Evolutionary conservation across 495 filamentous ascomycete species (phyloP), one percentile per base, ranked within the genome.

Genomic region (Penicillium alfredii): DNA sequence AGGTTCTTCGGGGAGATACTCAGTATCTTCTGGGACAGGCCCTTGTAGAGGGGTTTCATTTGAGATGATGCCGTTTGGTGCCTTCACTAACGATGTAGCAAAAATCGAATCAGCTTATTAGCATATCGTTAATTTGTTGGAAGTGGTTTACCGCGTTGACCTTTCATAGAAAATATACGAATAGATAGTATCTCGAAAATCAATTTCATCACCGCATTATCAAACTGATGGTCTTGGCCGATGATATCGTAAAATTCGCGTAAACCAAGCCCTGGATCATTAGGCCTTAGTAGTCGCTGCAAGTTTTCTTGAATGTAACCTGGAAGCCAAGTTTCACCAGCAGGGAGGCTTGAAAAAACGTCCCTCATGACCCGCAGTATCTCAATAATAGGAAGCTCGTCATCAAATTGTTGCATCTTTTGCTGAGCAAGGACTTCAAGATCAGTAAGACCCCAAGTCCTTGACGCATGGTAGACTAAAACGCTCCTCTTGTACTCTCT

Each of bases 401-500:
- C 16, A 19, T 30, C 36, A 1, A 45, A 40, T n/a, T 22, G 26
- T 15, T 28, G 10, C 11, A 45, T 45, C 14, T 40, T 31, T 18
- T 45, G 23, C n/a, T 32, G 3, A 30, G 42, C 25, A 35, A 45
- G 25, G 14, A 8, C 6, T 31, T 45, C 30, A 15, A 45, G 42
- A 35, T 25, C 30, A 31, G 24, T 13, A 21, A 45, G 35, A 10
- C 21, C 30, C 16, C 30, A 45, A 13, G 4, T 35, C n/a, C 35
- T 45, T 23, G 35, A 45, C 13, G 35, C 35, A 25, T 39, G 30
- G 20, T 45, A 45, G 1, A 45, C 35, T 31, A 34, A 14, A 20
- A 39, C 42, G 25, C 42, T 39, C 8, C 42, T 45, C n/a, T 35
- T 34, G 11, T 45, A 45, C 8, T 45, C 42, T 34, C 42, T 39